Evolutionary conservation across 192 early-diverging fungal species (phyloP).

Genomic region (Podila verticillata): DNA sequence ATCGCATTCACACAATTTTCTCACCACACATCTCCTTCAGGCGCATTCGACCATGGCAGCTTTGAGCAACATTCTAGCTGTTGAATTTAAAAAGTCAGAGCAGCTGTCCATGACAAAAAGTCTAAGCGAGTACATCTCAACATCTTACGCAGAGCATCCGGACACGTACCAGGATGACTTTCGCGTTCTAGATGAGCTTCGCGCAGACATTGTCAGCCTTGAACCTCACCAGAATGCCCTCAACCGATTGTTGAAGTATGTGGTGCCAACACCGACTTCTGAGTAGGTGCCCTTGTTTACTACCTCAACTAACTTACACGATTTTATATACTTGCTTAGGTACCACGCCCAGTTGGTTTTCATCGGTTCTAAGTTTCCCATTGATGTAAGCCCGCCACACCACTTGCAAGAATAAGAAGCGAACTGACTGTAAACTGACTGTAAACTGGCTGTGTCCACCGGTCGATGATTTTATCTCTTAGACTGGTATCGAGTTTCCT

Average conservation of each 20-base stretch:
- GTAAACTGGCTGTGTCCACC: too few species aligned
- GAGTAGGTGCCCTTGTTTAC: neutral
- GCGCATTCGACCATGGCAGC: neutral
- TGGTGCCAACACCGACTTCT: neutral
- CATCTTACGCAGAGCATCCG: conserved; percentile 86
- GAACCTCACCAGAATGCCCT: conserved; percentile 71
- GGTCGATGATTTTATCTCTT: too few species aligned
- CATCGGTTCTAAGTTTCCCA: conserved; percentile 87
- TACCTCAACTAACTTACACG: neutral
- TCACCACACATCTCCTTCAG: neutral
- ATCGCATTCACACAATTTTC: too few species aligned
- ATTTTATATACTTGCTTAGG: conserved; percentile 39
- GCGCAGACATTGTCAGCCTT: conserved; percentile 73
- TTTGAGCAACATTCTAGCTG: conserved; percentile 62
- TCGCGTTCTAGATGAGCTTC: conserved; percentile 78
- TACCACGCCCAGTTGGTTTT: conserved; percentile 90
- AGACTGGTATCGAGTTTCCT: conserved; percentile 74
- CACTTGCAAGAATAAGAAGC: too few species aligned
- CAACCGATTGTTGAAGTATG: conserved; percentile 73
- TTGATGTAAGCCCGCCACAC: conserved; percentile 69
- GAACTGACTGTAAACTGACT: too few species aligned
- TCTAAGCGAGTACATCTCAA: conserved; percentile 77
- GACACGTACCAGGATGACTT: conserved; percentile 90
- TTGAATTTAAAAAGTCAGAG: conserved; percentile 69
- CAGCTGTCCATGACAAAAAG: conserved; percentile 64